These are phyloP conservation scores for Phalaenopsis aphrodite DNA, from an alignment of 106 monocot species.

Conservation along the genomic window DNA sequence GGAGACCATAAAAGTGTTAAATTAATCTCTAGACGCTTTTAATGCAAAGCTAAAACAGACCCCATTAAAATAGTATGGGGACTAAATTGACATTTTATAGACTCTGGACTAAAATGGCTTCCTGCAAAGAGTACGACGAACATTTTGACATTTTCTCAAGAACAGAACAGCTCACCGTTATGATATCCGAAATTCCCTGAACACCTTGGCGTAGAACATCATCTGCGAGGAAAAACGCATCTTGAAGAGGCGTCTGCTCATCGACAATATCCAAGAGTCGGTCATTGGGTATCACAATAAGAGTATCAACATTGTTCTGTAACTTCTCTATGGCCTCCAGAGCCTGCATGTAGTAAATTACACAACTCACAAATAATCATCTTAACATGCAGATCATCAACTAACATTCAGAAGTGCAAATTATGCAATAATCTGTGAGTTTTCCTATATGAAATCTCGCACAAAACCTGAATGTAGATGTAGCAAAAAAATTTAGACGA, in stretches of 20 bases:
- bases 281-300: constrained; percentile 98
- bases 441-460: too few species aligned
- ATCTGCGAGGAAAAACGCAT: constrained; percentile 95
- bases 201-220: constrained; percentile 97
- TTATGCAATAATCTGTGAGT: background rate
- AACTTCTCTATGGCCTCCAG: constrained; percentile 91
- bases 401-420: background rate
- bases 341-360: constrained; percentile 35
- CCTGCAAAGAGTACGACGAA: too few species aligned
- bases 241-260: constrained; percentile 93
- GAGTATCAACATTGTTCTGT: constrained; percentile 89
- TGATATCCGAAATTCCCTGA: constrained; percentile 97
- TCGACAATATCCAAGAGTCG: constrained; percentile 81
- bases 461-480: background rate
- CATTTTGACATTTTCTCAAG: too few species aligned
- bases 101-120: too few species aligned
- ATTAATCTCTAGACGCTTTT: too few species aligned
- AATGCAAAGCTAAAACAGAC: too few species aligned
- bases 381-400: too few species aligned
- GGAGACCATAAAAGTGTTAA: too few species aligned
- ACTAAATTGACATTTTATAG: too few species aligned
- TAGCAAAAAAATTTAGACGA: background rate
- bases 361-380: background rate
- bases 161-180: constrained; percentile 48
- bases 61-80: too few species aligned